These are phyloP conservation scores for Boletus tylopilopsis DNA, from an alignment of 768 basidiomycete species.

Conservation along the genomic window DNA sequence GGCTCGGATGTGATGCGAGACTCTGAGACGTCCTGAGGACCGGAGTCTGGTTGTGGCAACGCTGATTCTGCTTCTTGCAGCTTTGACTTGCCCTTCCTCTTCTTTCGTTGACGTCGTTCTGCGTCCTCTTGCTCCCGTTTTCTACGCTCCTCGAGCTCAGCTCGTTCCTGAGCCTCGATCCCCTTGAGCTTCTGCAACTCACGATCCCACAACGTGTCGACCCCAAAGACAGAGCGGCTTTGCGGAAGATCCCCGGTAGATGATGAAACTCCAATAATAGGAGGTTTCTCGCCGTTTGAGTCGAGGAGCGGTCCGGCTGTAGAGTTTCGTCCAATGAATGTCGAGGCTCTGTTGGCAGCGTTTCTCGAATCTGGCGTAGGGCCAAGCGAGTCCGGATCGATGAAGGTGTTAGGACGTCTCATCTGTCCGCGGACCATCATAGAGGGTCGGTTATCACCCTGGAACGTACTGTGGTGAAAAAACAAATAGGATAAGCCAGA, in stretches of 20 bases:
- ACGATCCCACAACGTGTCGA: constrained; percentile 89
- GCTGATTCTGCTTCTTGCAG: constrained; percentile 39
- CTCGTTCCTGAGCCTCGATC: constrained; percentile 67
- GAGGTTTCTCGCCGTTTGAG: constrained; percentile 43
- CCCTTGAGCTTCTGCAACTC: constrained; percentile 78
- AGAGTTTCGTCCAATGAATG: constrained; percentile 47
- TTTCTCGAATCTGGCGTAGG: constrained; percentile 45
- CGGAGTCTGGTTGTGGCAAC: constrained; percentile 26
- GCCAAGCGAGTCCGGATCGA: constrained; percentile 64
- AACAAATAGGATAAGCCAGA: constrained; percentile 5
- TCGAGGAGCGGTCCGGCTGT: constrained; percentile 64
- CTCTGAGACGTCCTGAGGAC: constrained; percentile 30
- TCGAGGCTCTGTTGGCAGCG: constrained; percentile 40
- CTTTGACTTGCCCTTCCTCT: constrained; percentile 43
- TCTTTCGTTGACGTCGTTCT: constrained; percentile 32
- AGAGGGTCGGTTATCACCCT: constrained; percentile 82
- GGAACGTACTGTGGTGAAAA: constrained; percentile 61
- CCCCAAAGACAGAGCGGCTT: constrained; percentile 85
- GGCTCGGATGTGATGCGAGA: constrained; percentile 19
- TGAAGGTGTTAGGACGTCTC: constrained; percentile 61
- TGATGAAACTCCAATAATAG: constrained; percentile 30
- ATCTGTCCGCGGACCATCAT: constrained; percentile 80
- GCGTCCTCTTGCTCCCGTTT: constrained; percentile 45
- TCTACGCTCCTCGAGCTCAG: constrained; percentile 50
- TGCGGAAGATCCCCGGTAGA: constrained; percentile 35